Conservation (phyloP, 192 early-diverging fungal genomes). For the Backusella westeae region DNA sequence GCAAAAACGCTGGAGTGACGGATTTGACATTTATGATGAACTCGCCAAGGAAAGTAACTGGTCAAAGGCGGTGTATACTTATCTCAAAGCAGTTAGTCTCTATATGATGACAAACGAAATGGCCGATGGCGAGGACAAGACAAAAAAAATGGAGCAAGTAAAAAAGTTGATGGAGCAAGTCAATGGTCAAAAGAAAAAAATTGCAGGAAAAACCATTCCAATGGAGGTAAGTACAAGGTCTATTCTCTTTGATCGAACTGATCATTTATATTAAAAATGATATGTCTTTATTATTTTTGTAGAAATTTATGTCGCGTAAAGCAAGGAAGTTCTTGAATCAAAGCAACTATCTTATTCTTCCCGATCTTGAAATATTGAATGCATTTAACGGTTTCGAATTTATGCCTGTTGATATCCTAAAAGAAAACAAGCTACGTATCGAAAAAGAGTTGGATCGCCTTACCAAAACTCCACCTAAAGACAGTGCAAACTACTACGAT, state of each 20-base stretch:
- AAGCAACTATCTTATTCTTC: constrained; percentile 61
- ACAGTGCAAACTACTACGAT: constrained; percentile 59
- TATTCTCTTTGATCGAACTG: not conserved
- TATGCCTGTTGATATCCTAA: constrained; percentile 48
- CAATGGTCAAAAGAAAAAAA: constrained; percentile 50
- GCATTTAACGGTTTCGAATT: constrained; percentile 70
- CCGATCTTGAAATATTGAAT: constrained; percentile 76
- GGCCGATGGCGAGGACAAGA: constrained; percentile 35
- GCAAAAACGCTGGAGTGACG: constrained; percentile 58
- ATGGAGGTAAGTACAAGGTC: constrained; percentile 22
- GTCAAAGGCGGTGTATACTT: constrained; percentile 83
- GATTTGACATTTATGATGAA: constrained; percentile 58
- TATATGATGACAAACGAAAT: constrained; percentile 33
- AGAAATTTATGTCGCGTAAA: constrained; percentile 90
- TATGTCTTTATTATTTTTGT: not conserved
- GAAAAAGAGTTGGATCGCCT: constrained; percentile 6
- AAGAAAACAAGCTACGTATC: constrained; percentile 7
- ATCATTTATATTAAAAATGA: not conserved
- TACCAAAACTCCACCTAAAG: not conserved
- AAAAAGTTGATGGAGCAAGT: constrained; percentile 65
- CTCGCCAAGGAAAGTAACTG: constrained; percentile 80
- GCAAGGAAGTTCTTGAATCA: constrained; percentile 69
- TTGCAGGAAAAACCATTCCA: constrained; percentile 38
- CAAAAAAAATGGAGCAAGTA: constrained; percentile 45
- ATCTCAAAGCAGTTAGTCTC: constrained; percentile 63